Evolutionary conservation across 2,329 filamentous ascomycete genomes (phyloP), one percentile per base, ranked within the genome.

Genomic region (Hymenoscyphus albidus): DNA sequence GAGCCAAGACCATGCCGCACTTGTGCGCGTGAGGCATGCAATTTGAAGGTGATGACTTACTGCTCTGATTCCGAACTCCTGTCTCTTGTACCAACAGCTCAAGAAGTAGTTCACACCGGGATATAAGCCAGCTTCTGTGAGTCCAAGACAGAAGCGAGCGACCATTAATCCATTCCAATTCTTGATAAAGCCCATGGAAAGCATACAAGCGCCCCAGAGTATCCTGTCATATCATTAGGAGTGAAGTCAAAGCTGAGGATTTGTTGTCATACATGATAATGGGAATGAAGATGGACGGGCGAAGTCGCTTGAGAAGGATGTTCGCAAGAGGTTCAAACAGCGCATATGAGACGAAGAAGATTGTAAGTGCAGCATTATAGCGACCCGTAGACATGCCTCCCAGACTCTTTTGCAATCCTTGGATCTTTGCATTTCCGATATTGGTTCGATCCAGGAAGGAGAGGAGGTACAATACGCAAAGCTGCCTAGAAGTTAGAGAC

Each of bases 261-360:
- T n/a, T 14, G 35, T 27, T 27, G 18, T 44, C 59, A 22, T 71
- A 88, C 88, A 96, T 95, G 74, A 94, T 94, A 44, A 83, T 79
- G 2, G 92, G 89, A 63, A 94, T 86, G 74, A 95, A 96, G 63
- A 93, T 78, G 58, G 88, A 91, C 2, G 88, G 88, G 68, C 81
- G 84, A 63, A 88, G 78, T 66, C 77, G 80, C 79, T 92, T 92
- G 59, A 92, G 79, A 42, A 92, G 76, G 62, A 92, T 84, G 73
- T 90, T 90, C 70, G 85, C 88, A 0, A 88, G 87, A 62, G 92
- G 89, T 78, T 90, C 87, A 69, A 85, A 82, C 60, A 89, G 72
- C 70, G 90, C 80, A 74, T 93, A 93, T 0, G 90, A 89, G 1
- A 92, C 83, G 76, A 92, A 93, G 79, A 93, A 93, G 73, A 93